phyloP scores from a whole-genome alignment of 257 asterid species.

The Jaltomata sinuosa region DNA sequence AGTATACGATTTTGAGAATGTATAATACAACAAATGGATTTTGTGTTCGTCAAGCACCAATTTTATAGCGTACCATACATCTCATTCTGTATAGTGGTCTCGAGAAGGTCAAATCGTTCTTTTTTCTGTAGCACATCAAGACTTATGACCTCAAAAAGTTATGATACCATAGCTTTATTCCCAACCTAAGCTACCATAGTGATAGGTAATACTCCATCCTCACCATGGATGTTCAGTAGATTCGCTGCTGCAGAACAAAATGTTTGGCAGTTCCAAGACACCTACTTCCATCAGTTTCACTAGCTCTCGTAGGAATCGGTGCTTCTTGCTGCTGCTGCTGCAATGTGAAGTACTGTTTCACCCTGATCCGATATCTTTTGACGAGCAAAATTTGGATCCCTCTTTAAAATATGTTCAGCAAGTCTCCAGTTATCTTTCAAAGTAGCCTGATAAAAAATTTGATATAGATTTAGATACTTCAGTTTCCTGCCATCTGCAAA shows the following conservation, averaged over 20 bases:
- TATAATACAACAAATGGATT: too few species aligned
- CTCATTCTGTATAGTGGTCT: background rate
- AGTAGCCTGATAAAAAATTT: too few species aligned
- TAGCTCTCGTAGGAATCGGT: background rate
- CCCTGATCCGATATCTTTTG: background rate
- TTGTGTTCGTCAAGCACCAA: too few species aligned
- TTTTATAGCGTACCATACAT: background rate
- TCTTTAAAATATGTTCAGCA: background rate
- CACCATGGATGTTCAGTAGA: background rate
- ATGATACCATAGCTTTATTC: constrained; percentile 5
- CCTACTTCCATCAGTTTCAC: background rate
- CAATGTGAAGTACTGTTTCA: constrained; percentile 11
- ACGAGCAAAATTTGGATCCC: background rate
- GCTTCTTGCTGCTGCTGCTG: background rate
- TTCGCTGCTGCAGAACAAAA: constrained; percentile 5
- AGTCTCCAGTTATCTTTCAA: background rate
- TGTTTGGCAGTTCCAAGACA: background rate
- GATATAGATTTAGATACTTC: background rate
- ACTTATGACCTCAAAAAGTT: background rate
- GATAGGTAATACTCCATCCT: background rate
- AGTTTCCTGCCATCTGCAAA: background rate
- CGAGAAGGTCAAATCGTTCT: background rate
- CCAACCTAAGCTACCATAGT: background rate
- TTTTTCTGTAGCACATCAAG: background rate
- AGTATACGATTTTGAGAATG: too few species aligned